Percentiles rank a stretch among this genome's conserved stretches.
Conservation (phyloP, 176 grass and related monocot species). For the Triticum urartu region DNA sequence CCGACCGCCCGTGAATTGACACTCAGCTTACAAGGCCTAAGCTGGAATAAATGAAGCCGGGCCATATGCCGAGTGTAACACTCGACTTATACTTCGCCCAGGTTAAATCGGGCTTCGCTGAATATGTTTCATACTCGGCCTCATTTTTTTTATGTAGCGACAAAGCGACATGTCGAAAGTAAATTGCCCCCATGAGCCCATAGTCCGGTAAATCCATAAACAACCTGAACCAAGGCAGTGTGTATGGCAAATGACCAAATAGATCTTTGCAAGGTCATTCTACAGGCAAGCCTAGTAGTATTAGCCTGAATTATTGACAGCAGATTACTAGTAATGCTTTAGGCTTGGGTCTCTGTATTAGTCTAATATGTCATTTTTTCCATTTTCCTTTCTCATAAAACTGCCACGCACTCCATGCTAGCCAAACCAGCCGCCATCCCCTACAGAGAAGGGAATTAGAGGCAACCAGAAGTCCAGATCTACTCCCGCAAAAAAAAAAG, state of each 20-base stretch:
- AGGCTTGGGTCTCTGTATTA: not conserved
- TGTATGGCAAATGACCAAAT: not conserved
- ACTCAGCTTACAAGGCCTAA: no score
- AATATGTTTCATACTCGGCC: no score
- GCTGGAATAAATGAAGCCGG: no score
- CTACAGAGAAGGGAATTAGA: not conserved
- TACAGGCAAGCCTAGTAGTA: no score
- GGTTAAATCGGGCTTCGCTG: no score
- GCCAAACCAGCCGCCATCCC: not conserved
- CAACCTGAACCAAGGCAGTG: no score
- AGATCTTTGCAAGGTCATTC: not conserved
- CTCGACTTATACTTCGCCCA: no score
- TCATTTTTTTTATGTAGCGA: no score
- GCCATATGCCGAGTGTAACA: no score
- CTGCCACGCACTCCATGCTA: not conserved
- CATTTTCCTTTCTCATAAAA: not conserved
- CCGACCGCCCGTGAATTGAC: no score
- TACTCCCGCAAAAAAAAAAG: no score
- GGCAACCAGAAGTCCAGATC: not conserved
- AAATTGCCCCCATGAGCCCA: not conserved
- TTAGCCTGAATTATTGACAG: not conserved
- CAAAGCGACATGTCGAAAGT: not conserved
- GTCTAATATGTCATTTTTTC: not conserved
- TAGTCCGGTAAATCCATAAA: no score
- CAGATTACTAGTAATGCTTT: not conserved